Percentiles rank a stretch among this genome's conserved stretches.
These are phyloP conservation scores for Arachnopeziza araneosa DNA, from an alignment of 2,329 filamentous ascomycete genomes.

Conservation along the genomic window DNA sequence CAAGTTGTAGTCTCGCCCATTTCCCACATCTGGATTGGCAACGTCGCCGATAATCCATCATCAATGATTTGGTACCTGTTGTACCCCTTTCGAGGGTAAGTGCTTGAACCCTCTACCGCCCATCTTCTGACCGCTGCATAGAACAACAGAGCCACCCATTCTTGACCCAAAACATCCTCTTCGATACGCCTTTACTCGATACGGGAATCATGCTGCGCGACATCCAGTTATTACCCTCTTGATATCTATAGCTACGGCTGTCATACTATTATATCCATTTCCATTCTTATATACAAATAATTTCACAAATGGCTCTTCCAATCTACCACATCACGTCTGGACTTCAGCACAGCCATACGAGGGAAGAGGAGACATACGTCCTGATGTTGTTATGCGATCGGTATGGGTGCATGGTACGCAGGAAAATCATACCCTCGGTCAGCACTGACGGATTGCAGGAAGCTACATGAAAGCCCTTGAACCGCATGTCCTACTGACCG, in stretches of 20 bases:
- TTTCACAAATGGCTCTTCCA: conserved; percentile 64
- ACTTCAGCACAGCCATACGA: conserved; percentile 63
- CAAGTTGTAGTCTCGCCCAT: not conserved
- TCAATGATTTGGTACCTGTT: conserved; percentile 71
- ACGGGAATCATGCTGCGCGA: conserved; percentile 64
- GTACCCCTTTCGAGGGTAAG: conserved; percentile 71
- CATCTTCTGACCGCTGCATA: conserved; percentile 31
- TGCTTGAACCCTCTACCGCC: not conserved
- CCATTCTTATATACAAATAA: conserved; percentile 70
- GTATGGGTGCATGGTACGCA: conserved; percentile 67
- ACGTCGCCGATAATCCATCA: conserved; percentile 15
- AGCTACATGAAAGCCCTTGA: conserved; percentile 74
- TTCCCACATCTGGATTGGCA: conserved; percentile 14
- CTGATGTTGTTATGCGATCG: conserved; percentile 76
- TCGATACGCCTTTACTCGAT: conserved; percentile 58
- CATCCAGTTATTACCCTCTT: conserved; percentile 72
- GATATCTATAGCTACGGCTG: conserved; percentile 65
- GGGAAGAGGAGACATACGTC: conserved; percentile 42
- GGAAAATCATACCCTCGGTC: not conserved
- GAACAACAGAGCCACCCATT: conserved; percentile 68
- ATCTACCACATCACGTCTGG: conserved; percentile 75
- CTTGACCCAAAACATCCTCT: conserved; percentile 61
- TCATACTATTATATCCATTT: conserved; percentile 67
- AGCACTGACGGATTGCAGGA: conserved; percentile 20
- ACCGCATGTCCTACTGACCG: conserved; percentile 56